Conservation (phyloP, 2,329 filamentous ascomycete genomes). For the Hypoxylon sp. region DNA sequence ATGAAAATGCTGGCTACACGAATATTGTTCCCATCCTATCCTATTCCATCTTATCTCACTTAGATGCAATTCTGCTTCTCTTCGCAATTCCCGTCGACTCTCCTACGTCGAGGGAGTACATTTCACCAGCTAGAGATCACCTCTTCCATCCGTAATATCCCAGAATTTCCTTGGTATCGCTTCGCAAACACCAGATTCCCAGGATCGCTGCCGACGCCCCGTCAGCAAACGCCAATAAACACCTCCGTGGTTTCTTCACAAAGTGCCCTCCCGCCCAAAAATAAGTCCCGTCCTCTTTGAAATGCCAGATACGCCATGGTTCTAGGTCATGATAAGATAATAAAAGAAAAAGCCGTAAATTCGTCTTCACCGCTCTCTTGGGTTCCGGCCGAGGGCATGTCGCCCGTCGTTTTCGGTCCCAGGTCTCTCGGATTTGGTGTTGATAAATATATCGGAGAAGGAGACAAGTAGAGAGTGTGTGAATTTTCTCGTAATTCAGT, state of each 20-base stretch:
- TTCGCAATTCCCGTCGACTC: constrained; percentile 10
- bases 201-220: constrained; percentile 34
- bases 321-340: constrained; percentile 29
- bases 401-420: constrained; percentile 13
- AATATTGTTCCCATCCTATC: constrained; percentile 25
- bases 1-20: constrained; percentile 34
- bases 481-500: constrained; percentile 1
- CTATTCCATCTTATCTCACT: constrained; percentile 10
- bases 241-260: constrained; percentile 34
- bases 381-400: not conserved
- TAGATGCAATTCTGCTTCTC: constrained; percentile 9
- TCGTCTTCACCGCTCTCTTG: constrained; percentile 31
- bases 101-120: constrained; percentile 21
- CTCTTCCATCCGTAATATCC: not conserved
- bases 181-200: constrained; percentile 24
- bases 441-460: constrained; percentile 34
- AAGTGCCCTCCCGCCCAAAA: constrained; percentile 19
- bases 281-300: constrained; percentile 28
- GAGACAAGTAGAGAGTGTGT: constrained; percentile 26
- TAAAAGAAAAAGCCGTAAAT: constrained; percentile 35
- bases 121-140: constrained; percentile 1
- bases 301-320: constrained; percentile 34
- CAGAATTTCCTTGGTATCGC: constrained; percentile 37
- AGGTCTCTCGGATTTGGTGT: constrained; percentile 23
- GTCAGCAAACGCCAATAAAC: constrained; percentile 41